These are phyloP conservation scores for Ascochyta viciae-villosae DNA, from an alignment of 2,329 filamentous ascomycete species.

Conservation along the genomic window DNA sequence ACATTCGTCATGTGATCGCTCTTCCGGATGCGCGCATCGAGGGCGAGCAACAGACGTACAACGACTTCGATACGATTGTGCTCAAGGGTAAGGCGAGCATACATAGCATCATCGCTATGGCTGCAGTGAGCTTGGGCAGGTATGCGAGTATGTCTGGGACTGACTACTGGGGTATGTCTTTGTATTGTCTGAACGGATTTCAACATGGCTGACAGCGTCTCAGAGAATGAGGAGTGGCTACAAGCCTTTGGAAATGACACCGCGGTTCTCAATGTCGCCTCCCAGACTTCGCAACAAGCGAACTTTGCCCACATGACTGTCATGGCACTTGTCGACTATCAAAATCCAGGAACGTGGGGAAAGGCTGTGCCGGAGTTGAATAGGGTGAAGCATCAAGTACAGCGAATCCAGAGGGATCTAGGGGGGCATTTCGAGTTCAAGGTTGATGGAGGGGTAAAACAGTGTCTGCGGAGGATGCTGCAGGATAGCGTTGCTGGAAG, in stretches of 20 bases:
- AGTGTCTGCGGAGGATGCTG: neutral
- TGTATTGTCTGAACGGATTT: no score
- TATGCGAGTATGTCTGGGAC: neutral
- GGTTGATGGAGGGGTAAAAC: neutral
- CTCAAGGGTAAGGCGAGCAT: neutral
- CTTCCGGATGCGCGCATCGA: neutral
- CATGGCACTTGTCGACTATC: neutral
- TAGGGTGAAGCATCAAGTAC: neutral
- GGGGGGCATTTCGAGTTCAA: neutral
- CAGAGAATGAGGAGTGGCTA: no score
- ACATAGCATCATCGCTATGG: neutral
- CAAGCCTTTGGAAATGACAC: no score
- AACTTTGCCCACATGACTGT: neutral
- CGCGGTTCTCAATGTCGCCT: no score
- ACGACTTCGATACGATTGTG: neutral
- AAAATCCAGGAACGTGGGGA: neutral
- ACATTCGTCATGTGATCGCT: conserved; percentile 1
- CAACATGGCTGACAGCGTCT: no score
- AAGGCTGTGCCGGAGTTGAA: neutral
- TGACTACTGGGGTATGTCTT: neutral
- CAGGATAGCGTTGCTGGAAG: neutral
- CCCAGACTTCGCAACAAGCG: neutral
- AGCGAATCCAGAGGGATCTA: neutral
- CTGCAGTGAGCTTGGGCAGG: neutral
- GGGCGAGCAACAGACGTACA: neutral